Conservation (phyloP, 2,329 filamentous ascomycete species). For the Claviceps pusilla region DNA sequence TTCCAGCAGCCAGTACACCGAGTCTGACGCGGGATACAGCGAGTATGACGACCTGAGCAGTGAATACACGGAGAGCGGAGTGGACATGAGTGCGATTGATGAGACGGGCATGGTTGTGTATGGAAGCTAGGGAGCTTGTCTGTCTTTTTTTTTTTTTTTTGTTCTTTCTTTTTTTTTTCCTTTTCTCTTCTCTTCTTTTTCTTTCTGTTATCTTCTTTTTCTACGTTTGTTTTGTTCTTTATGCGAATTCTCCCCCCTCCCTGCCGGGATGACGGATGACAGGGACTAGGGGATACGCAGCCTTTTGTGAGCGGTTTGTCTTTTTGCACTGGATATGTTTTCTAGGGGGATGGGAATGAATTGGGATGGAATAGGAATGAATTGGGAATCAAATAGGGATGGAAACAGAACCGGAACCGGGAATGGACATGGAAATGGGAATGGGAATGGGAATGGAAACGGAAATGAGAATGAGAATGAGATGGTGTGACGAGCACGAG, state of each 20-base stretch:
- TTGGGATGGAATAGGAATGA: too few relatives aligned
- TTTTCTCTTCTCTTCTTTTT: background rate
- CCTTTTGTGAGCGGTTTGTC: background rate
- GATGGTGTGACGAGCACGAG: too few relatives aligned
- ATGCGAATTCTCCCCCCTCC: background rate
- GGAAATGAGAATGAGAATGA: too few relatives aligned
- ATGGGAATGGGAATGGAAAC: too few relatives aligned
- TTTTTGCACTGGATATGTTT: background rate
- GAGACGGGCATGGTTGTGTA: constrained; percentile 23
- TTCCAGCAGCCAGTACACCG: constrained; percentile 23
- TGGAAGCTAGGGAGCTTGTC: constrained; percentile 7
- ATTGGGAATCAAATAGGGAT: too few relatives aligned
- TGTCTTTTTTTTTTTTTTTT: too few relatives aligned
- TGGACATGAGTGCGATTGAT: constrained; percentile 7
- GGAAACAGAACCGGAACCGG: too few relatives aligned
- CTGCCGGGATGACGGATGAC: background rate
- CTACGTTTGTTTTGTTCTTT: background rate
- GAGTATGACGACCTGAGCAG: constrained; percentile 29
- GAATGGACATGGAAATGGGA: too few relatives aligned
- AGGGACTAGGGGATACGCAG: background rate
- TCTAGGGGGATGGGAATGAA: too few relatives aligned
- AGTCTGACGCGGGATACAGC: constrained; percentile 19
- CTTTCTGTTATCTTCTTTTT: background rate
- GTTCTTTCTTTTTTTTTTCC: too few relatives aligned
- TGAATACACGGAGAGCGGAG: constrained; percentile 33